Evolutionary conservation across 768 basidiomycete genomes (phyloP).

Genomic region (Nevesoporus exiguus): DNA sequence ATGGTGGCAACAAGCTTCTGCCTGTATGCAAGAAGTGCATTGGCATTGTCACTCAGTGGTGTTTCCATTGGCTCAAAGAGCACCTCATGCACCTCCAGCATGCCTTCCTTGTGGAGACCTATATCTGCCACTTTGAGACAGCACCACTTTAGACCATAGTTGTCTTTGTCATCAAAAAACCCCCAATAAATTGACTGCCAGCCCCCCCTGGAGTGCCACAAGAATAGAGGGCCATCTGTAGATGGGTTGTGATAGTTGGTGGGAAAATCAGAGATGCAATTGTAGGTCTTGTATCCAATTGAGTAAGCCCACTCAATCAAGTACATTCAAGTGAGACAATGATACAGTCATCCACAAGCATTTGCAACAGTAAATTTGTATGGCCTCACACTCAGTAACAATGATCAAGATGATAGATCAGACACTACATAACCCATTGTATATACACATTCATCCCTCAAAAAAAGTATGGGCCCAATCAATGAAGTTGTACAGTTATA

Average conservation of each 20-base stretch:
- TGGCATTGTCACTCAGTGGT: neutral
- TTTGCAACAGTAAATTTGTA: no score
- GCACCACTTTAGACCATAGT: neutral
- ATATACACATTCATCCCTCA: no score
- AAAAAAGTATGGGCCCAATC: no score
- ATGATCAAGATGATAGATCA: no score
- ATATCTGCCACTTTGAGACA: neutral
- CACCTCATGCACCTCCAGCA: constrained; percentile 7
- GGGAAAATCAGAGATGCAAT: neutral
- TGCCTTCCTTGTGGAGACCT: constrained; percentile 7
- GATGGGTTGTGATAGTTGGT: neutral
- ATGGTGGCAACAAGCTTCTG: constrained; percentile 4
- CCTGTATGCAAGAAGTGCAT: neutral
- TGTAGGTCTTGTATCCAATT: constrained; percentile 3
- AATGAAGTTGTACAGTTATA: no score
- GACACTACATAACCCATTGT: no score
- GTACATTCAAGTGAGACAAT: neutral
- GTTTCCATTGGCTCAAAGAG: constrained; percentile 9
- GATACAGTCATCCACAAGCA: no score
- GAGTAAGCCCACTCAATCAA: constrained; percentile 11
- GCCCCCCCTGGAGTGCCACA: constrained; percentile 3
- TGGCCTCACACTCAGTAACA: no score
- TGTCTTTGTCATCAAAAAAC: constrained; percentile 6
- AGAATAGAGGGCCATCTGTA: neutral
- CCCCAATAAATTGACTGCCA: constrained; percentile 18